Base-by-base conservation (phyloP, 2,329 filamentous ascomycete species). In the Colletotrichum ledebouriae region DNA sequence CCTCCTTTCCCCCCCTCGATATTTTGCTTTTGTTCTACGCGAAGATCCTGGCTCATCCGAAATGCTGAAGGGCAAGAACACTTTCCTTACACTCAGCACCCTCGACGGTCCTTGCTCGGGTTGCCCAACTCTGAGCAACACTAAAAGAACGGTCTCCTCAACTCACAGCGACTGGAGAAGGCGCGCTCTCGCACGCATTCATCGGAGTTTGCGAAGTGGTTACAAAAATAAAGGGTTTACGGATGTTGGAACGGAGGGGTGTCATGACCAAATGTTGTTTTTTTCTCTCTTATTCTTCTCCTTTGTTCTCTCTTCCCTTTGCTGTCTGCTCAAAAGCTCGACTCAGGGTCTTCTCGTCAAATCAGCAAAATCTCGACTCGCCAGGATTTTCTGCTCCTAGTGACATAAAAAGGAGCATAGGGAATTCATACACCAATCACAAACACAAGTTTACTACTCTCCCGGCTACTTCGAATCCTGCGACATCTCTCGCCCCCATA, bases 201-300 rank as follows among this genome's bases (percentile, higher is more conserved):
- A 68, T 69, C 63, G 67, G 67, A 69, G 67, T 69, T 69, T 68
- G 63, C 58, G 67, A 67, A 68, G 63, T 69, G 66, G 66, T 69
- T 58, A 63, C 57, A 57, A 69, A 63, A 69, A 69, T 60, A 46
- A 60, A 63, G 57, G 58, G 56, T 44, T 67, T 63, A 69, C 67
- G 67, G 67, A 69, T 67, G 67, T 63, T 67, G 63, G 63, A 67
- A 67, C 41, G 64, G 46, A 69, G 42, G 64, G 63, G 67, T 52
- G 62, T 69, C 52, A 67, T 69, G 67, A 62, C 63, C 63, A 63
- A 59, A 59, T 59, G 44, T 41, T 59, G 49, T 61, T 20, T 39
- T 59, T 59, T 46, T 47, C 47, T 56, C n/a, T 39, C 57, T 49
- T 34, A 25, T 49, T 34, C 34, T 53, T 69, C 63, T 69, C 61